Conservation (phyloP, 2,329 filamentous ascomycete species). For the Penicillium sp. region DNA sequence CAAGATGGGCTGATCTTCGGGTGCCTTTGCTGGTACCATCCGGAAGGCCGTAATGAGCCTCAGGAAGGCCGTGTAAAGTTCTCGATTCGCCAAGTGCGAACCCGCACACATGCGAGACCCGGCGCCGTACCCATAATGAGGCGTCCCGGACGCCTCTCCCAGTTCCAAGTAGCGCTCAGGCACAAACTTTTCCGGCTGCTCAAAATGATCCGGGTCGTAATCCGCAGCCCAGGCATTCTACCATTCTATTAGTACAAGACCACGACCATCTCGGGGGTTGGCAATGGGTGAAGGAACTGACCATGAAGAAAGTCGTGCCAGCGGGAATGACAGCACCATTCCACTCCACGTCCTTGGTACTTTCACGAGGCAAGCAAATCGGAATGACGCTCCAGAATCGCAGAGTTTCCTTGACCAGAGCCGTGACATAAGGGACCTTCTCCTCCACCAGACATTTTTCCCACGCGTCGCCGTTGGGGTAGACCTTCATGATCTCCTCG, state of each 20-base stretch:
- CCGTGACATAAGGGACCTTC: constrained; percentile 70
- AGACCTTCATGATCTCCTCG: constrained; percentile 62
- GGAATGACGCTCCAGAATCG: constrained; percentile 76
- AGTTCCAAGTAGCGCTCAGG: constrained; percentile 63
- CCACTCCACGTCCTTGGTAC: constrained; percentile 66
- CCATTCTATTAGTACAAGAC: not conserved
- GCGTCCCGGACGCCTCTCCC: constrained; percentile 47
- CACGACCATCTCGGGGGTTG: not conserved
- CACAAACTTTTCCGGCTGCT: constrained; percentile 56
- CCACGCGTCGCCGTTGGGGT: constrained; percentile 72
- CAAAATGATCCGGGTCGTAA: constrained; percentile 65
- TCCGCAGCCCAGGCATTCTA: constrained; percentile 68
- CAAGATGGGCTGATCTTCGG: constrained; percentile 48
- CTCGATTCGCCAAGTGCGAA: constrained; percentile 57
- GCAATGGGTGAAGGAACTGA: constrained; percentile 20
- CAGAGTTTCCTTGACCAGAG: constrained; percentile 70
- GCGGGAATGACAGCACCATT: constrained; percentile 62
- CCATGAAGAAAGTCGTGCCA: constrained; percentile 75
- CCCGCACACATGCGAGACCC: constrained; percentile 60
- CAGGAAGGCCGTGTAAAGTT: constrained; percentile 56
- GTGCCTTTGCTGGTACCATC: constrained; percentile 45
- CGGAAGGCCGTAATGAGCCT: constrained; percentile 55
- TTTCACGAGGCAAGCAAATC: constrained; percentile 67
- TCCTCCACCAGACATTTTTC: constrained; percentile 65
- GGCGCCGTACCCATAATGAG: constrained; percentile 58